Evolutionary conservation across 148 eudicot genomes (phyloP).

Genomic region (Fagopyrum homotropicum): DNA sequence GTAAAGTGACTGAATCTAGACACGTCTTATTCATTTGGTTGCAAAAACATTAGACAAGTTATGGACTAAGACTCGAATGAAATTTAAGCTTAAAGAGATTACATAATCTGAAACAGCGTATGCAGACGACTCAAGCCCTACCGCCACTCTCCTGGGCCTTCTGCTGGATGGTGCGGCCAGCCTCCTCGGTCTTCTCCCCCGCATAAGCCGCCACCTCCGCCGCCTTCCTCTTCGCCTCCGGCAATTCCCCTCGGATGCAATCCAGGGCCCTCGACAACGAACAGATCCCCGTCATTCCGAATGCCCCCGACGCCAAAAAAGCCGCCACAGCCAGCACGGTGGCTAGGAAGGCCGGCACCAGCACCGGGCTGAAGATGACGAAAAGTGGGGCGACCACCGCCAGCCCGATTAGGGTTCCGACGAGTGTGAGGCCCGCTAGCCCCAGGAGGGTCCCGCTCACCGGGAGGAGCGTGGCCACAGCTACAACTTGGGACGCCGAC

Average conservation of each 20-base stretch:
- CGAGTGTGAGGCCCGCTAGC: constrained; percentile 43
- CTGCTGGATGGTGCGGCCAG: constrained; percentile 55
- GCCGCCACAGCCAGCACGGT: constrained; percentile 38
- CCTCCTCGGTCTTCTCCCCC: constrained; percentile 84
- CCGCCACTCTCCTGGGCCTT: constrained; percentile 37
- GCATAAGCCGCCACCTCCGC: constrained; percentile 45
- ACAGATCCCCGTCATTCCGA: constrained; percentile 68
- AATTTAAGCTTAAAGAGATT: neutral
- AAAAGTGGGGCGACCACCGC: constrained; percentile 52
- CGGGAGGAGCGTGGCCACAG: constrained; percentile 45
- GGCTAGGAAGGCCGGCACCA: constrained; percentile 52
- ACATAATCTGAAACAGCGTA: too few relatives aligned
- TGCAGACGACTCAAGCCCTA: neutral
- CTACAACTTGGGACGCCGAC: constrained; percentile 49
- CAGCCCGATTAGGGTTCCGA: constrained; percentile 38
- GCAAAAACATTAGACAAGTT: neutral
- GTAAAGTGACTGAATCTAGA: too few relatives aligned
- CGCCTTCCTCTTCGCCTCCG: constrained; percentile 53
- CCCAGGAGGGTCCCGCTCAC: constrained; percentile 48
- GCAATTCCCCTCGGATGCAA: constrained; percentile 33
- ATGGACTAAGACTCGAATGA: neutral
- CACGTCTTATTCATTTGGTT: too few relatives aligned
- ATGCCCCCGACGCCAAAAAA: constrained; percentile 47
- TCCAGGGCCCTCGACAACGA: constrained; percentile 44
- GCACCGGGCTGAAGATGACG: constrained; percentile 66